Conservation (phyloP, 2,329 filamentous ascomycete species). For the Sporothrix inflata region DNA sequence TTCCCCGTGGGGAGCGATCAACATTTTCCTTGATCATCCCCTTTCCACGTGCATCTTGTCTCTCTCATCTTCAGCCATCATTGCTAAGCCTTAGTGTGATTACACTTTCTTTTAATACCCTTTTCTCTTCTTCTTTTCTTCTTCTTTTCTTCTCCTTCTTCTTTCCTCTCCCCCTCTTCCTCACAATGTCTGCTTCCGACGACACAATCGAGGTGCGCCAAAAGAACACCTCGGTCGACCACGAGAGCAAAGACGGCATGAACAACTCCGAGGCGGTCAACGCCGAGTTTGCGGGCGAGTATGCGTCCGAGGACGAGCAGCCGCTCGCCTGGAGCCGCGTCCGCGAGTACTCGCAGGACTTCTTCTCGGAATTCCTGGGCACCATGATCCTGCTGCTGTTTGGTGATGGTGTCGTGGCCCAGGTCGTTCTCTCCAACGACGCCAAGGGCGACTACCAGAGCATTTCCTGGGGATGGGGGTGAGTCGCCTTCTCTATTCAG, state of each 20-base stretch:
- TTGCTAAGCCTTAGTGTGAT: background rate
- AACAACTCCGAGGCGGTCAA: constrained; percentile 20
- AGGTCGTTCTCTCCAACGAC: constrained; percentile 62
- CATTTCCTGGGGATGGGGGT: constrained; percentile 56
- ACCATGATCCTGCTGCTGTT: constrained; percentile 71
- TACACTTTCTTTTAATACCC: background rate
- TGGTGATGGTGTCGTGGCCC: constrained; percentile 71
- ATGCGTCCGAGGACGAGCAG: constrained; percentile 17
- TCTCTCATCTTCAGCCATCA: constrained; percentile 5
- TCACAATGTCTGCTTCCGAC: constrained; percentile 29
- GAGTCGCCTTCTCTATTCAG: constrained; percentile 36
- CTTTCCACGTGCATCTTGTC: constrained; percentile 16
- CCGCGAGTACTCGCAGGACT: constrained; percentile 57
- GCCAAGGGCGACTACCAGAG: constrained; percentile 54
- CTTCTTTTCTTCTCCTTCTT: background rate
- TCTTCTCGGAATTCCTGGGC: constrained; percentile 69
- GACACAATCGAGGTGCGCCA: constrained; percentile 26
- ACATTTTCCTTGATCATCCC: background rate
- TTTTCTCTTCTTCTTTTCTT: background rate
- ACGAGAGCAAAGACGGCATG: constrained; percentile 27
- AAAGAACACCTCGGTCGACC: constrained; percentile 15
- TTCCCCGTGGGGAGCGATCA: constrained; percentile 25
- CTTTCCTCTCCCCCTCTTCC: background rate
- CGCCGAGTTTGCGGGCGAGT: constrained; percentile 24
- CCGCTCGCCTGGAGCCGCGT: constrained; percentile 54